Percentiles rank a stretch among this genome's conserved stretches.
Evolutionary conservation across 2,329 filamentous ascomycete species (phyloP).

Genomic region (Arthroderma sp.): DNA sequence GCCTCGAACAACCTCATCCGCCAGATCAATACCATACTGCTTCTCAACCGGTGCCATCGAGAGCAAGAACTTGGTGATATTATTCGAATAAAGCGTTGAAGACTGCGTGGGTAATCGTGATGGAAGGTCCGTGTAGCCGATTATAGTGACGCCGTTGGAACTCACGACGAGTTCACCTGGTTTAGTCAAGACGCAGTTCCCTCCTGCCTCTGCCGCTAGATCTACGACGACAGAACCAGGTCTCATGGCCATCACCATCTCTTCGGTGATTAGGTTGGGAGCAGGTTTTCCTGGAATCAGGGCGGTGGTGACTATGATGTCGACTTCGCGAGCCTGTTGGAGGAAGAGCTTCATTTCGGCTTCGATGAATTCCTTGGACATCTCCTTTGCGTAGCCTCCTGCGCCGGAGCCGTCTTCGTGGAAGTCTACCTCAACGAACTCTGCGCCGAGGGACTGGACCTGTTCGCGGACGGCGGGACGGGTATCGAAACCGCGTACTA

Average conservation of each 20-base stretch:
- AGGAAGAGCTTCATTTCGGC: slow-evolving; percentile 88
- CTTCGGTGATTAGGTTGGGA: slow-evolving; percentile 70
- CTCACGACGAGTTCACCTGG: slow-evolving; percentile 53
- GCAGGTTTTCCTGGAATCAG: slow-evolving; percentile 74
- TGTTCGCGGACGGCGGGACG: slow-evolving; percentile 76
- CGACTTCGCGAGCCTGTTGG: slow-evolving; percentile 74
- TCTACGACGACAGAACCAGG: slow-evolving; percentile 82
- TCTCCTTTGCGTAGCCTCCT: slow-evolving; percentile 83
- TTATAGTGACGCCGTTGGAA: slow-evolving; percentile 70
- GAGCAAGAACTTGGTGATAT: slow-evolving; percentile 77
- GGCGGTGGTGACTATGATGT: slow-evolving; percentile 89
- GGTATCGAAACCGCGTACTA: slow-evolving; percentile 86
- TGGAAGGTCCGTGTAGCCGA: slow-evolving; percentile 77
- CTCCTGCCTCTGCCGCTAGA: slow-evolving; percentile 74
- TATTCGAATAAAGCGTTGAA: slow-evolving; percentile 84
- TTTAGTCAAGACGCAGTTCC: slow-evolving; percentile 73
- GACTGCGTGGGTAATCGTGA: slow-evolving; percentile 79
- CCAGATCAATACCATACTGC: slow-evolving; percentile 65
- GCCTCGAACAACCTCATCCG: slow-evolving; percentile 75
- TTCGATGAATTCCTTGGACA: slow-evolving; percentile 87
- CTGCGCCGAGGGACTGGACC: slow-evolving; percentile 78
- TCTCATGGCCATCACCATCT: slow-evolving; percentile 74
- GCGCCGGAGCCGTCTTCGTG: slow-evolving; percentile 73
- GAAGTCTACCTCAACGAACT: slow-evolving; percentile 78
- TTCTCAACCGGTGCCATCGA: slow-evolving; percentile 70